Conservation (phyloP, 176 grass and related monocot genomes). For the Juncus effusus region DNA sequence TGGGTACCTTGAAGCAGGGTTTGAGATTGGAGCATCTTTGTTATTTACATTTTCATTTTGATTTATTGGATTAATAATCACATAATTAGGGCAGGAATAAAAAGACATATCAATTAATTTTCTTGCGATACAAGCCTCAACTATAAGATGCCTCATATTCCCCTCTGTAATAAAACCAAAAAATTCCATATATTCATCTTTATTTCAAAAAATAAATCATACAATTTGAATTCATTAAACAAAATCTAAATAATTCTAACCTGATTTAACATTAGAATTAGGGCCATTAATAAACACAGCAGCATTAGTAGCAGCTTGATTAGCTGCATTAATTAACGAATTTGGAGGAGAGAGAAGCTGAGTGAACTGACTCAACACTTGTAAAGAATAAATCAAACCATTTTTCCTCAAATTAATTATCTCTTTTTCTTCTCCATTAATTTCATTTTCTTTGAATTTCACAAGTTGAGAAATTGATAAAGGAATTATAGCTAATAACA, state of each 20-base stretch:
- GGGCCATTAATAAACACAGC: constrained; percentile 43
- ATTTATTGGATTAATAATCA: constrained; percentile 31
- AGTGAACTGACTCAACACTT: constrained; percentile 70
- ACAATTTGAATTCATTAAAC: constrained; percentile 13
- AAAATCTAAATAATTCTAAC: constrained; percentile 27
- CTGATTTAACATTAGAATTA: constrained; percentile 48
- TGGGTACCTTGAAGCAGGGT: constrained; percentile 59
- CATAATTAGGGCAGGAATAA: constrained; percentile 68
- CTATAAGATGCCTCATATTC: constrained; percentile 69
- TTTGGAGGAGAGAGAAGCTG: constrained; percentile 69
- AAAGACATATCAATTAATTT: constrained; percentile 65
- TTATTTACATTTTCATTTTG: constrained; percentile 31
- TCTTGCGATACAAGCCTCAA: constrained; percentile 71
- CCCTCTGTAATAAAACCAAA: constrained; percentile 43
- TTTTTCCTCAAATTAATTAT: constrained; percentile 45
- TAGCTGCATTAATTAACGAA: constrained; percentile 58
- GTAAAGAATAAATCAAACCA: constrained; percentile 67
- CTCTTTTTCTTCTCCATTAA: constrained; percentile 33
- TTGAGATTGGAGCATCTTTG: constrained; percentile 53
- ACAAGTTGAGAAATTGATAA: constrained; percentile 54
- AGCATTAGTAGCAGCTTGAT: constrained; percentile 73
- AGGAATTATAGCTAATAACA: constrained; percentile 71
- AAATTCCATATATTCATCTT: constrained; percentile 10
- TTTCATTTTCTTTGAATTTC: constrained; percentile 53
- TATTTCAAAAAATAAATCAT: constrained; percentile 1